A percentile compares a stretch with the other conserved stretches of the same genome.
Evolutionary conservation across 371 early-diverging fungal species (phyloP).

Genomic region (Lichtheimia ornata): DNA sequence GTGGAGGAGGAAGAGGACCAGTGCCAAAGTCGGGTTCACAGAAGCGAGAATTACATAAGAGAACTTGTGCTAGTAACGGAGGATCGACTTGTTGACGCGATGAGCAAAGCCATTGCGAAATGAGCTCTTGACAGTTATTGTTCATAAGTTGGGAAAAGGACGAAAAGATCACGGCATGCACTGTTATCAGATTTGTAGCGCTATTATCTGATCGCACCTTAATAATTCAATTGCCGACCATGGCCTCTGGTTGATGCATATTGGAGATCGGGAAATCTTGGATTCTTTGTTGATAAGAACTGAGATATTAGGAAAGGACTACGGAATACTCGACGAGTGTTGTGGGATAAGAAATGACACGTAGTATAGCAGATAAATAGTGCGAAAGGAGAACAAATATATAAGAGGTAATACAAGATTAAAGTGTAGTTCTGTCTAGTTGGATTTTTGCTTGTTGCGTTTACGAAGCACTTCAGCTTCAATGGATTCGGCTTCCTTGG

Average conservation of each 20-base stretch:
- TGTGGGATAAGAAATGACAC: too few relatives aligned
- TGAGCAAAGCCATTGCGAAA: constrained; percentile 29
- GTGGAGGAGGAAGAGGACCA: not conserved
- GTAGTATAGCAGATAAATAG: not conserved
- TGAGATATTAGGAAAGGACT: too few relatives aligned
- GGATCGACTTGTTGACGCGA: constrained; percentile 29
- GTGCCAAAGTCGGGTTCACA: not conserved
- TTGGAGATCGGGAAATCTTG: too few relatives aligned
- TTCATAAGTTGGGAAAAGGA: constrained; percentile 9
- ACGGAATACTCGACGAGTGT: too few relatives aligned
- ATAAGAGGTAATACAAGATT: not conserved
- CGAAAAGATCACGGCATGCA: not conserved
- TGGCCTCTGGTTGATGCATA: too few relatives aligned
- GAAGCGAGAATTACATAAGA: constrained; percentile 22
- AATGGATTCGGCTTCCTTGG: constrained; percentile 65
- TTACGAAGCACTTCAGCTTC: constrained; percentile 30
- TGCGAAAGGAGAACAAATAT: not conserved
- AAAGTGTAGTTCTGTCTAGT: constrained; percentile 7
- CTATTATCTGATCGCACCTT: constrained; percentile 15
- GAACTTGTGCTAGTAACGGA: constrained; percentile 32
- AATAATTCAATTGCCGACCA: too few relatives aligned
- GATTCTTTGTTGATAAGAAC: too few relatives aligned
- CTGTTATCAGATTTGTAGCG: constrained; percentile 1
- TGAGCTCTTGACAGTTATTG: constrained; percentile 16
- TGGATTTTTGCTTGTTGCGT: constrained; percentile 21